These are phyloP conservation scores for Colletotrichum sp. DNA, from an alignment of 2,329 filamentous ascomycete species.

Conservation along the genomic window DNA sequence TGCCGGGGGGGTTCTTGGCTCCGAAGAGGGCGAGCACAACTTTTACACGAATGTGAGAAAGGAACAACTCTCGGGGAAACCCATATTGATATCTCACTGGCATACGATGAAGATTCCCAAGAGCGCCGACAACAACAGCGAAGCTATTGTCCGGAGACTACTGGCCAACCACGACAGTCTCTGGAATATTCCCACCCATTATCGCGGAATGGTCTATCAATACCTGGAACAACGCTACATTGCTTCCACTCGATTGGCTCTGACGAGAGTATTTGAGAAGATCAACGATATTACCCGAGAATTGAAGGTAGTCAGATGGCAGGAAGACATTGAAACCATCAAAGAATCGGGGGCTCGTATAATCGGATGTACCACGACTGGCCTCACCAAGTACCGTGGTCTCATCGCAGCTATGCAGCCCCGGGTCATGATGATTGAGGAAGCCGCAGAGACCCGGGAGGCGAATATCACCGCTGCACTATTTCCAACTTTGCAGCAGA, in stretches of 20 bases:
- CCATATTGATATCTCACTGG: conserved; percentile 31
- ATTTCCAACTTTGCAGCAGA: conserved; percentile 56
- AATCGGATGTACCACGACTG: conserved; percentile 77
- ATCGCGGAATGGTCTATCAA: conserved; percentile 71
- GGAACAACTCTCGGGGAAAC: conserved; percentile 62
- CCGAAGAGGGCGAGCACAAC: neutral
- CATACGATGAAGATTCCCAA: neutral
- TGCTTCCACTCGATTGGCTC: conserved; percentile 42
- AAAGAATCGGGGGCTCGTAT: conserved; percentile 47
- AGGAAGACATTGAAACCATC: conserved; percentile 57
- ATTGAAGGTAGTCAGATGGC: conserved; percentile 62
- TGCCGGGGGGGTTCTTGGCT: neutral
- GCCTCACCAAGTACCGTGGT: conserved; percentile 79
- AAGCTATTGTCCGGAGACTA: neutral
- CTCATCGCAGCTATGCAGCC: conserved; percentile 71
- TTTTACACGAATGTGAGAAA: neutral
- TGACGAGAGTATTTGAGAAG: conserved; percentile 54
- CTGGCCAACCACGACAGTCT: conserved; percentile 51
- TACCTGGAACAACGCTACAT: conserved; percentile 64
- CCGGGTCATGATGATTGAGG: conserved; percentile 75
- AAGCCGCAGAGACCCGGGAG: conserved; percentile 79
- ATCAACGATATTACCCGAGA: conserved; percentile 57
- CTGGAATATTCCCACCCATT: conserved; percentile 59
- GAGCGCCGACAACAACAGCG: too few species aligned
- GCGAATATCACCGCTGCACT: conserved; percentile 60